These are phyloP conservation scores for Melampsora larici-populina DNA, from an alignment of 1,284 basidiomycete genomes.

Conservation along the genomic window DNA sequence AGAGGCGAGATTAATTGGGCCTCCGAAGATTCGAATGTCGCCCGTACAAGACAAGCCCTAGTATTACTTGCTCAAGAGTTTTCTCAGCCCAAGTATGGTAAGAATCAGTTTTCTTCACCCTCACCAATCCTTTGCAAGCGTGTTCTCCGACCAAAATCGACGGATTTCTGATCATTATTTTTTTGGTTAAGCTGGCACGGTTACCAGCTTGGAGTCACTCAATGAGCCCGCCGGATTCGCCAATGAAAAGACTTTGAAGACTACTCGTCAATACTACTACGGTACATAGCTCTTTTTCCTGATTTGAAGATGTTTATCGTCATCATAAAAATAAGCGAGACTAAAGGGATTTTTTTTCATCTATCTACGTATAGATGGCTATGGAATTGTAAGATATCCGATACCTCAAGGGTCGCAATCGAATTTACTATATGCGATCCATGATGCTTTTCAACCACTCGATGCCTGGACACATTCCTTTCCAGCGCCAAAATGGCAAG, in stretches of 20 bases:
- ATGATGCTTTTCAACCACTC: slow-evolving; percentile 79
- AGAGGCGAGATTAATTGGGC: slow-evolving; percentile 69
- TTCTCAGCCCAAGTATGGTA: slow-evolving; percentile 56
- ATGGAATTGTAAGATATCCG: slow-evolving; percentile 25
- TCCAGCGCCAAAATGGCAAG: slow-evolving; percentile 59
- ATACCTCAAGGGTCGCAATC: background rate
- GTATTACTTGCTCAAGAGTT: slow-evolving; percentile 57
- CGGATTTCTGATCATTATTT: too few species aligned
- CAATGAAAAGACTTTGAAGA: slow-evolving; percentile 59
- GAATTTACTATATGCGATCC: slow-evolving; percentile 59
- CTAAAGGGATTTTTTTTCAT: too few species aligned
- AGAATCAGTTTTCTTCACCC: background rate
- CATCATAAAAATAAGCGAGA: too few species aligned
- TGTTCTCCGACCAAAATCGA: too few species aligned
- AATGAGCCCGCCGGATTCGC: slow-evolving; percentile 75
- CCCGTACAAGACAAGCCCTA: slow-evolving; percentile 68
- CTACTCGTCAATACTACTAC: slow-evolving; percentile 66
- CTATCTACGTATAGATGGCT: slow-evolving; percentile 1
- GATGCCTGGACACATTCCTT: slow-evolving; percentile 71
- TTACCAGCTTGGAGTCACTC: slow-evolving; percentile 46
- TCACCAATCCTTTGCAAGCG: background rate
- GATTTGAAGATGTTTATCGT: slow-evolving; percentile 56
- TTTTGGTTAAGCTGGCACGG: background rate
- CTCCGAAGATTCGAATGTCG: slow-evolving; percentile 64
- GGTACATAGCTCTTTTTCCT: slow-evolving; percentile 36